These are phyloP conservation scores for Lipomyces japonicus DNA, from an alignment of 805 yeast species.

Conservation along the genomic window DNA sequence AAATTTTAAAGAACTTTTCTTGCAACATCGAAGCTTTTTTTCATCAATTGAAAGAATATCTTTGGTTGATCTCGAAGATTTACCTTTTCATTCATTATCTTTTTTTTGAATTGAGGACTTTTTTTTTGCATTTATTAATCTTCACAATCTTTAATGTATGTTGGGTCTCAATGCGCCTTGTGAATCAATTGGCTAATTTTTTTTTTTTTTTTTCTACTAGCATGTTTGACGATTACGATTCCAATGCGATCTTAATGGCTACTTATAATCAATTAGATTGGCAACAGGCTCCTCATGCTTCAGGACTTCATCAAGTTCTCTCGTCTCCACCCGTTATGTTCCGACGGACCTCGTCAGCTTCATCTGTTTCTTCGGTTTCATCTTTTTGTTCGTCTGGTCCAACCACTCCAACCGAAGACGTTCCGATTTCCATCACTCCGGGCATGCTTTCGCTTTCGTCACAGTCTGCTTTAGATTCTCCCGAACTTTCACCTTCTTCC, in stretches of 20 bases:
- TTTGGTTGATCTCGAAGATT: background rate
- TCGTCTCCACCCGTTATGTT: slow-evolving; percentile 18
- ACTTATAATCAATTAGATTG: too few species aligned
- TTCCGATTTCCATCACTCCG: slow-evolving; percentile 26
- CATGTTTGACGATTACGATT: background rate
- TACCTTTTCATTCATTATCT: background rate
- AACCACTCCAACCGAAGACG: slow-evolving; percentile 20
- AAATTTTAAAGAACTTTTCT: too few species aligned
- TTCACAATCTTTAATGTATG: too few species aligned
- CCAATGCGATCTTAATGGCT: background rate
- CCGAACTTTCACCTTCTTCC: slow-evolving; percentile 6
- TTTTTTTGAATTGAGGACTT: too few species aligned
- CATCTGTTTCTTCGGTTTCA: slow-evolving; percentile 8
- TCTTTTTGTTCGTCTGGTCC: slow-evolving; percentile 22
- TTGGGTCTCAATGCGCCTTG: too few species aligned
- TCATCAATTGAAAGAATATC: background rate
- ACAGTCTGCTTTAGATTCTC: slow-evolving; percentile 7
- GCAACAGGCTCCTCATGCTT: too few species aligned
- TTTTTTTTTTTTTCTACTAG: too few species aligned
- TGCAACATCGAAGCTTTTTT: background rate
- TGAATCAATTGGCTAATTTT: too few species aligned
- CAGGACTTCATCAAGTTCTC: slow-evolving; percentile 17
- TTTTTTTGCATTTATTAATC: too few species aligned
- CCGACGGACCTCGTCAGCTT: slow-evolving; percentile 14
- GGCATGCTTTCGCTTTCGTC: slow-evolving; percentile 17